phyloP scores from a whole-genome alignment of 805 yeast species.

The Pichia rugopelliculosa region DNA sequence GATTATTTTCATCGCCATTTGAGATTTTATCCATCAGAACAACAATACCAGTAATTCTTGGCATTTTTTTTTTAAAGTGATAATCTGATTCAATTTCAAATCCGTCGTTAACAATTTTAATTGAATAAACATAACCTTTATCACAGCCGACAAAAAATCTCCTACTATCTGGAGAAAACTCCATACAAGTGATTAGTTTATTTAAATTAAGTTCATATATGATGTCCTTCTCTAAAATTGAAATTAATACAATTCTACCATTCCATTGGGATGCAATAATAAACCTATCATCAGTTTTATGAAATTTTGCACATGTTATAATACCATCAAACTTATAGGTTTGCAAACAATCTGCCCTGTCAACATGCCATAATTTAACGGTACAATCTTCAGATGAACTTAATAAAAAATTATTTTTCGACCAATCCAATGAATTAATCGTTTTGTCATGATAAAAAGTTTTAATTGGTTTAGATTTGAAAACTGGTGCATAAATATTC shows the following conservation, averaged over 20 bases:
- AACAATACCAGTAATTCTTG: constrained; percentile 73
- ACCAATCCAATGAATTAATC: constrained; percentile 78
- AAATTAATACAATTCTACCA: constrained; percentile 72
- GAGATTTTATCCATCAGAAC: constrained; percentile 28
- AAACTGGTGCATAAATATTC: constrained; percentile 65
- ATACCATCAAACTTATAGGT: constrained; percentile 71
- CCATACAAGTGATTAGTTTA: constrained; percentile 66
- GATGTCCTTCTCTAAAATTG: constrained; percentile 65
- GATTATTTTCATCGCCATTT: constrained; percentile 8
- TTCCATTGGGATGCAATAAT: constrained; percentile 79
- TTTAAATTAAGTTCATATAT: constrained; percentile 49
- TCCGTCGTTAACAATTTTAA: constrained; percentile 44
- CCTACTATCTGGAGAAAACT: constrained; percentile 60
- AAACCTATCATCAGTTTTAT: constrained; percentile 81
- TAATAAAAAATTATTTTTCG: constrained; percentile 71
- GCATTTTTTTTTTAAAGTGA: constrained; percentile 37
- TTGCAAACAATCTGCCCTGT: constrained; percentile 53
- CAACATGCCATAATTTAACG: constrained; percentile 79
- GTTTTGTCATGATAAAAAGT: constrained; percentile 58
- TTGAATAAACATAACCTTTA: constrained; percentile 55
- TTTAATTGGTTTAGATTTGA: constrained; percentile 56
- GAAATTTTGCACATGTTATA: constrained; percentile 74
- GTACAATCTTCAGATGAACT: constrained; percentile 83
- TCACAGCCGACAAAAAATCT: constrained; percentile 68
- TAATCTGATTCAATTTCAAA: constrained; percentile 40